Evolutionary conservation across 1,284 basidiomycete genomes (phyloP).

Genomic region (Inonotus hispidus): DNA sequence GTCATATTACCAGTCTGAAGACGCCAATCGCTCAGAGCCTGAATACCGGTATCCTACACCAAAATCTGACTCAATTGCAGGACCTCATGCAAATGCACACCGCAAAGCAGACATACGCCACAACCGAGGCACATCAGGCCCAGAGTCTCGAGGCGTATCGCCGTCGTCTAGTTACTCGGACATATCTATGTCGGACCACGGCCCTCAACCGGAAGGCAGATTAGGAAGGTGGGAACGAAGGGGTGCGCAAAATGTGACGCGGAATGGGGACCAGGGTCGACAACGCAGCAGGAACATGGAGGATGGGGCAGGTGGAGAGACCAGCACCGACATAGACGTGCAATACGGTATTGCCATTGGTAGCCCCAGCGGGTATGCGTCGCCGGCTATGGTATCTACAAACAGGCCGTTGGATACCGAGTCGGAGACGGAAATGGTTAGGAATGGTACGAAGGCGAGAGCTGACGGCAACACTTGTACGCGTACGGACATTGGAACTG

Average conservation of each 20-base stretch:
- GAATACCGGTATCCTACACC: neutral
- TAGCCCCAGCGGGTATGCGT: neutral
- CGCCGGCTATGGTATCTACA: neutral
- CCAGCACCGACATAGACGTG: neutral
- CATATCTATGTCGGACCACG: neutral
- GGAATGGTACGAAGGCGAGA: neutral
- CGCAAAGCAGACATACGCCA: neutral
- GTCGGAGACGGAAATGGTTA: neutral
- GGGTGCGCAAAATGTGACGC: neutral
- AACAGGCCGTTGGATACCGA: neutral
- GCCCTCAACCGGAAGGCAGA: neutral
- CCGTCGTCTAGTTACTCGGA: neutral
- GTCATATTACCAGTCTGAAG: conserved; percentile 33
- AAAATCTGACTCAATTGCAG: neutral
- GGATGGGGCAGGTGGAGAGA: neutral
- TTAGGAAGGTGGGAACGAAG: neutral
- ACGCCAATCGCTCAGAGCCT: conserved; percentile 20
- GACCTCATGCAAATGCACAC: neutral
- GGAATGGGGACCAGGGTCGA: neutral
- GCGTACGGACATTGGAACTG: neutral
- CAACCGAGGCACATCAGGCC: neutral
- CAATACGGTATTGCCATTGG: conserved; percentile 2
- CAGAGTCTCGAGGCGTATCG: neutral
- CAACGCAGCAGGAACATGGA: neutral
- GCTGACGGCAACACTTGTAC: neutral